Percentiles rank a stretch among this genome's conserved stretches.
Evolutionary conservation across 176 grass and related monocot genomes (phyloP).

Genomic region (Olyra latifolia): DNA sequence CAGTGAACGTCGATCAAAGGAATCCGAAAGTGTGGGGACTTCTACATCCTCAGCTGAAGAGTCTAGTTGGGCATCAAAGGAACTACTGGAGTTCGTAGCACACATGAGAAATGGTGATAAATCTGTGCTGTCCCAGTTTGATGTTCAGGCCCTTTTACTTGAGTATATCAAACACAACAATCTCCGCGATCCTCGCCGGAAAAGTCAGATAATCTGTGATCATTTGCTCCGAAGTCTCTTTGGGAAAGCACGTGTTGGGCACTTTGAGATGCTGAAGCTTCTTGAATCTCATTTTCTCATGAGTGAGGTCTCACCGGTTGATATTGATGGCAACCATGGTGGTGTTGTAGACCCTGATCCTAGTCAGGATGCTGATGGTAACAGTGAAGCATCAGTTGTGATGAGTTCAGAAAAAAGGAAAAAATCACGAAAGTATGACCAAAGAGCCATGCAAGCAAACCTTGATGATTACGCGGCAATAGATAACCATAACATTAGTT

Average conservation of each 20-base stretch:
- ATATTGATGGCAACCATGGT: slow-evolving; percentile 78
- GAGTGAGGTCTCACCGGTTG: slow-evolving; percentile 58
- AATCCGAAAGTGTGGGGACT: slow-evolving; percentile 60
- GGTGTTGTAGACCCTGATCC: slow-evolving; percentile 96
- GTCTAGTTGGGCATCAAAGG: slow-evolving; percentile 80
- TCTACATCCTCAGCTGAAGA: slow-evolving; percentile 57
- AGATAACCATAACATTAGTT: slow-evolving; percentile 89
- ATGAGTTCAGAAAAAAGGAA: slow-evolving; percentile 70
- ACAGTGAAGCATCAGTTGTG: slow-evolving; percentile 68
- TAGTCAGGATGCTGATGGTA: slow-evolving; percentile 67
- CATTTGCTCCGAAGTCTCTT: slow-evolving; percentile 78
- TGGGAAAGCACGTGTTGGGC: slow-evolving; percentile 73
- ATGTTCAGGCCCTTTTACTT: slow-evolving; percentile 80
- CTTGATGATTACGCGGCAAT: slow-evolving; percentile 96
- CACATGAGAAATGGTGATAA: slow-evolving; percentile 87
- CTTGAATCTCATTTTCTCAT: slow-evolving; percentile 86
- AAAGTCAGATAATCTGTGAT: slow-evolving; percentile 96
- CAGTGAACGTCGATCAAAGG: slow-evolving; percentile 48
- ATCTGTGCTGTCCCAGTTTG: slow-evolving; percentile 73
- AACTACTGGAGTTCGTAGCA: slow-evolving; percentile 78
- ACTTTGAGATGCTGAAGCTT: slow-evolving; percentile 99
- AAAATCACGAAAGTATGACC: slow-evolving; percentile 67
- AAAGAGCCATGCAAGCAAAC: slow-evolving; percentile 56
- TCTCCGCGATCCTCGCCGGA: slow-evolving; percentile 72
- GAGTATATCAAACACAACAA: slow-evolving; percentile 81